Conservation (phyloP, 164 flowering plant genomes). For the Malania oleifera region DNA sequence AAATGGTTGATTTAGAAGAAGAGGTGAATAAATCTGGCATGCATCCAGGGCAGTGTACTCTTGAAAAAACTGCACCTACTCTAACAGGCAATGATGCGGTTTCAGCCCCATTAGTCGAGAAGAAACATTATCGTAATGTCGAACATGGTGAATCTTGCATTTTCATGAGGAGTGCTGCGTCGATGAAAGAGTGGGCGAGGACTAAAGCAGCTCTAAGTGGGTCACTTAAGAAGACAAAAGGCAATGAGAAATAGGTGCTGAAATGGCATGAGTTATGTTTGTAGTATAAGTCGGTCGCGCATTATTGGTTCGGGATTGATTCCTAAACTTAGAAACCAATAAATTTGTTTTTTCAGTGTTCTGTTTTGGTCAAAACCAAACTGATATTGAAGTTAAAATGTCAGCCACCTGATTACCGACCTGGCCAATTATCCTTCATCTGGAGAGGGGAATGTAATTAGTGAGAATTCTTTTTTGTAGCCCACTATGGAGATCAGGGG, state of each 20-base stretch:
- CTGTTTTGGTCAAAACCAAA: too few species aligned
- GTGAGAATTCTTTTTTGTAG: too few species aligned
- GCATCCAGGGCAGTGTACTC: background rate
- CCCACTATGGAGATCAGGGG: too few species aligned
- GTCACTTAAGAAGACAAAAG: conserved; percentile 41
- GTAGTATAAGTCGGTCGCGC: too few species aligned
- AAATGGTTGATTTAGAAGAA: conserved; percentile 3
- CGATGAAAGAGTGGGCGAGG: conserved; percentile 63
- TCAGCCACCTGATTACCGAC: too few species aligned
- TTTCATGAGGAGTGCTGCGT: conserved; percentile 64
- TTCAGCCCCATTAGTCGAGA: background rate
- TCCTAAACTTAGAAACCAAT: too few species aligned
- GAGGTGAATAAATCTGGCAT: conserved; percentile 5
- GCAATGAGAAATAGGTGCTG: conserved; percentile 16
- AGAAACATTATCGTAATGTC: conserved; percentile 2
- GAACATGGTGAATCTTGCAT: conserved; percentile 41
- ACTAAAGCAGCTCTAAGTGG: conserved; percentile 52
- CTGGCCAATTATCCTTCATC: too few species aligned
- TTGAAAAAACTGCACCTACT: conserved; percentile 4
- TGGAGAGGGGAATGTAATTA: too few species aligned
- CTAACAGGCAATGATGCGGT: conserved; percentile 4
- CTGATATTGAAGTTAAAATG: too few species aligned
- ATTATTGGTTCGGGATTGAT: too few species aligned
- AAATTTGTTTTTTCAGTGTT: too few species aligned
- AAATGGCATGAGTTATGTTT: too few species aligned